A percentile compares a stretch with the other conserved stretches of the same genome.
Conservation (phyloP, 2,329 filamentous ascomycete genomes). For the Paramyrothecium roridum region DNA sequence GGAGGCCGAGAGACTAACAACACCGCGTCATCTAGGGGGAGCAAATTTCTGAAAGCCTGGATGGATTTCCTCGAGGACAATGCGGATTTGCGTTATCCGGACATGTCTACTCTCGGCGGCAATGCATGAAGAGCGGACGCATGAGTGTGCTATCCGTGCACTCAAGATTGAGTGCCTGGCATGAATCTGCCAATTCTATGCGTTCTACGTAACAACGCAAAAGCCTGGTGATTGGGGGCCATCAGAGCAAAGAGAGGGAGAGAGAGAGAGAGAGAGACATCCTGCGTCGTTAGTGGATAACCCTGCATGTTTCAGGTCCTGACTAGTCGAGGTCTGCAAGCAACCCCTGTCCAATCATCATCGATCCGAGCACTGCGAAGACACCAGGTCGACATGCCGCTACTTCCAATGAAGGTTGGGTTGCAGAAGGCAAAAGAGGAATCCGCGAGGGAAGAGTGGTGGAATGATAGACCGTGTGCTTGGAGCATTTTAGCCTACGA, state of each 20-base stretch:
- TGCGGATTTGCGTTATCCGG: slow-evolving; percentile 85
- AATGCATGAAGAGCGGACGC: not conserved
- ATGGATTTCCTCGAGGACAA: slow-evolving; percentile 89
- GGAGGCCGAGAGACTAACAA: slow-evolving; percentile 9
- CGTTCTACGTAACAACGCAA: not conserved
- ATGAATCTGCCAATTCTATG: not conserved
- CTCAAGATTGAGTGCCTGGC: not conserved
- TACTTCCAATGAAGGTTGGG: too few relatives aligned
- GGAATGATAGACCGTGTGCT: too few relatives aligned
- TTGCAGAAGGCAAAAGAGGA: too few relatives aligned
- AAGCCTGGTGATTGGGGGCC: not conserved
- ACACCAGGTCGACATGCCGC: not conserved
- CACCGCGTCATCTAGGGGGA: slow-evolving; percentile 57
- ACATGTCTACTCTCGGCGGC: slow-evolving; percentile 42
- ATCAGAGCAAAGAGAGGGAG: not conserved
- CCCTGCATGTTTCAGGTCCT: not conserved
- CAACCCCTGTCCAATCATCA: not conserved
- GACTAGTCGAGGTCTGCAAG: not conserved
- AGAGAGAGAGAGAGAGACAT: too few relatives aligned
- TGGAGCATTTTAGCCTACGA: not conserved
- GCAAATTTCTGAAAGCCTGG: slow-evolving; percentile 82
- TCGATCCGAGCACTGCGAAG: not conserved
- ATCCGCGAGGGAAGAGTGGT: too few relatives aligned
- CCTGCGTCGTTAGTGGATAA: not conserved
- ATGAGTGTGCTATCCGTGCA: not conserved